Evolutionary conservation across 192 early-diverging fungal genomes (phyloP).

Genomic region (Coemansia sp.): DNA sequence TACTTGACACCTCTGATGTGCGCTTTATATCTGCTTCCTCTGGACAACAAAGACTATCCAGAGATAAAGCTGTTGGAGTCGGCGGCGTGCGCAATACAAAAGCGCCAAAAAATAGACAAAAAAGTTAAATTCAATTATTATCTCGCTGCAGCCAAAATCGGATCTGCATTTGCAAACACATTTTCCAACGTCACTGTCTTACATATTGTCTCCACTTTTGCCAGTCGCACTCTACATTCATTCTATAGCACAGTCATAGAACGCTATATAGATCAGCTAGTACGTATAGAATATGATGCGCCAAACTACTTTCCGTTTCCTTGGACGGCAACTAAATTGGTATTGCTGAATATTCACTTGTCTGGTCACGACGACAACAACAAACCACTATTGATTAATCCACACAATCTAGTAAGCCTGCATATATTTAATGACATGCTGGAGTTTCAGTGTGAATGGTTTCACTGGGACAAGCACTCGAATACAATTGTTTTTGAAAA

Average conservation of each 20-base stretch:
- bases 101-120: background rate
- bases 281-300: background rate
- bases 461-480: background rate
- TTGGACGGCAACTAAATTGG: background rate
- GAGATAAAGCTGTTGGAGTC: background rate
- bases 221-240: background rate
- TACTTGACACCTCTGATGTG: background rate
- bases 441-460: background rate
- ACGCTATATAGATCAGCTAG: background rate
- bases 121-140: background rate
- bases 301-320: conserved; percentile 1
- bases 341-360: background rate
- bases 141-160: background rate
- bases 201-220: background rate
- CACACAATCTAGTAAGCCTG: background rate
- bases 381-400: background rate
- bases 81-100: background rate
- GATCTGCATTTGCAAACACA: background rate
- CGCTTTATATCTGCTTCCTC: background rate
- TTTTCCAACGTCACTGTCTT: background rate
- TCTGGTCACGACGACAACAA: background rate
- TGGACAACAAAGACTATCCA: background rate
- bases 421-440: background rate
- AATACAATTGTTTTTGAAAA: background rate
- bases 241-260: background rate